These are phyloP conservation scores for Chalciporus chontae DNA, from an alignment of 768 basidiomycete genomes.

Conservation along the genomic window DNA sequence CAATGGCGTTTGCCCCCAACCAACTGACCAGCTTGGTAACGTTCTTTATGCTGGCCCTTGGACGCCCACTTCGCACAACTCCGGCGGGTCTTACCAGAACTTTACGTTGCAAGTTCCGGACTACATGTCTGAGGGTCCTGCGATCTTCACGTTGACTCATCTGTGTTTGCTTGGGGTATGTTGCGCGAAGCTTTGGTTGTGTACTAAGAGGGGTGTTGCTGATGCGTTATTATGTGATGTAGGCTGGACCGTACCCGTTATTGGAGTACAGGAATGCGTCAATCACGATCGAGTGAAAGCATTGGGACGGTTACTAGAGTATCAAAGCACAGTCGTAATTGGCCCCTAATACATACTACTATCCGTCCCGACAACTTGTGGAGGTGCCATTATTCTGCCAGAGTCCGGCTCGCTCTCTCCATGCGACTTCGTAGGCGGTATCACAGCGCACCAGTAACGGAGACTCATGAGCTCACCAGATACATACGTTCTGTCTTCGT, in stretches of 20 bases:
- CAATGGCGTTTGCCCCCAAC: constrained; percentile 22
- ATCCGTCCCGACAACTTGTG: no score
- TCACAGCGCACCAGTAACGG: no score
- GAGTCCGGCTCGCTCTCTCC: no score
- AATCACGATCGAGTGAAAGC: constrained; percentile 20
- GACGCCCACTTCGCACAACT: constrained; percentile 17
- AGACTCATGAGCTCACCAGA: no score
- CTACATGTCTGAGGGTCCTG: constrained; percentile 13
- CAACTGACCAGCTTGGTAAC: constrained; percentile 16
- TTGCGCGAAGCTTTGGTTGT: neutral
- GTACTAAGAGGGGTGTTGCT: neutral
- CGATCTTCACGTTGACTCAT: constrained; percentile 30
- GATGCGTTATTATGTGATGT: neutral
- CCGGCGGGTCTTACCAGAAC: constrained; percentile 27
- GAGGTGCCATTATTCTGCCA: no score
- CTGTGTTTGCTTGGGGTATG: constrained; percentile 29
- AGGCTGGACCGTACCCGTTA: constrained; percentile 24
- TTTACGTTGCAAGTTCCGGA: constrained; percentile 18
- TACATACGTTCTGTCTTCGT: no score
- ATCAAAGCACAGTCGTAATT: no score
- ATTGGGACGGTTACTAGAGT: no score
- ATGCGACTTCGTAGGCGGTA: no score
- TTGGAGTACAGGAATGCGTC: constrained; percentile 27
- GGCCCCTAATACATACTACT: no score
- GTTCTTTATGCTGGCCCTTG: constrained; percentile 30